These are phyloP conservation scores for Yamadazyma sp. DNA, from an alignment of 805 yeast genomes.

Conservation along the genomic window DNA sequence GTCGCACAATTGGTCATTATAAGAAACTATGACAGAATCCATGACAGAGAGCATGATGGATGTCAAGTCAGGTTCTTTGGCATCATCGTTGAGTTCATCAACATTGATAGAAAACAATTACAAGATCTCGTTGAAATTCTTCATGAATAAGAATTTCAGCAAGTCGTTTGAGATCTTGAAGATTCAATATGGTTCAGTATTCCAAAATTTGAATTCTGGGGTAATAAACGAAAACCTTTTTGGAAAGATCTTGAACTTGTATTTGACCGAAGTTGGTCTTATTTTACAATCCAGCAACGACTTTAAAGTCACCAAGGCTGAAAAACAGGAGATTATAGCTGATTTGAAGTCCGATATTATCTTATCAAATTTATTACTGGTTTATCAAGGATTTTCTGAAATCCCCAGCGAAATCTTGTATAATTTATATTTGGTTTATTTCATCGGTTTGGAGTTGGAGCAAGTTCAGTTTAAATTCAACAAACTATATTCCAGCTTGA, in stretches of 20 bases:
- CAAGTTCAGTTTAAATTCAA: constrained; percentile 8
- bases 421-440: constrained; percentile 28
- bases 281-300: constrained; percentile 10
- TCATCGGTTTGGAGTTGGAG: constrained; percentile 22
- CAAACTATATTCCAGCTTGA: constrained; percentile 11
- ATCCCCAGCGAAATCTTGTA: constrained; percentile 33
- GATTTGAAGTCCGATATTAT: constrained; percentile 17
- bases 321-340: constrained; percentile 12
- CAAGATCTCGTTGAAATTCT: constrained; percentile 34
- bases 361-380: constrained; percentile 14
- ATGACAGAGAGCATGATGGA: no score
- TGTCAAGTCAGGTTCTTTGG: no score
- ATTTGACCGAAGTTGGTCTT: constrained; percentile 33
- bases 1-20: no score
- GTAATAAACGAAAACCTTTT: constrained; percentile 26
- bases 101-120: constrained; percentile 17
- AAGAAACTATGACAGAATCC: no score
- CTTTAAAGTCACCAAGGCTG: constrained; percentile 10
- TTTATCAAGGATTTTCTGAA: constrained; percentile 18
- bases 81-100: constrained; percentile 9
- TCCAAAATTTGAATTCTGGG: constrained; percentile 21
- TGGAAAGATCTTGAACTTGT: constrained; percentile 31
- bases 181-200: constrained; percentile 19
- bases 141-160: constrained; percentile 35
- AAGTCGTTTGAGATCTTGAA: constrained; percentile 28